Conservation (phyloP, 1,284 basidiomycete genomes). For the Termitomyces sp. region DNA sequence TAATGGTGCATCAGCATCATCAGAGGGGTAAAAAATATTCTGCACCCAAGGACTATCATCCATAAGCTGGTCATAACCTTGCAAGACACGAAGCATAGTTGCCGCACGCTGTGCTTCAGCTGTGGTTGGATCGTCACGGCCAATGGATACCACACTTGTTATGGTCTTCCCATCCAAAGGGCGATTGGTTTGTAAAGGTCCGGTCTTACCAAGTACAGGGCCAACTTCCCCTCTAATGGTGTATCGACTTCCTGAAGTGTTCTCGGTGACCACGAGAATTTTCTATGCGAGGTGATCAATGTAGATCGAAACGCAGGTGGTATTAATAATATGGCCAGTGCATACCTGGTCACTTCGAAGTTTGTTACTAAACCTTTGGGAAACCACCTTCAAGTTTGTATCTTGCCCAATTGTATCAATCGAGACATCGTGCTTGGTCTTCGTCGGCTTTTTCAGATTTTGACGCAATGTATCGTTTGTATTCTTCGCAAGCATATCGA, state of each 20-base stretch:
- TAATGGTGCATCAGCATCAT: conserved; percentile 23
- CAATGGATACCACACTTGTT: conserved; percentile 38
- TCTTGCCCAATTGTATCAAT: conserved; percentile 20
- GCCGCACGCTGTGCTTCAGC: conserved; percentile 45
- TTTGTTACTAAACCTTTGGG: conserved; percentile 39
- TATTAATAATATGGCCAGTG: background rate
- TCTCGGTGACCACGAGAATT: conserved; percentile 23
- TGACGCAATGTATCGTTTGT: conserved; percentile 44
- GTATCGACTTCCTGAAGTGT: conserved; percentile 20
- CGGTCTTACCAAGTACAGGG: conserved; percentile 18
- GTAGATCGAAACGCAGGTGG: background rate
- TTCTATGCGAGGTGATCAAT: conserved; percentile 19
- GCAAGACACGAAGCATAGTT: conserved; percentile 44
- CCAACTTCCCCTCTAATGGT: conserved; percentile 22
- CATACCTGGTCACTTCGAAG: conserved; percentile 31
- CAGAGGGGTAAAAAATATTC: conserved; percentile 45
- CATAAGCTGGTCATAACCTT: conserved; percentile 38
- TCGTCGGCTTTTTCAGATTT: conserved; percentile 40
- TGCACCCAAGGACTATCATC: conserved; percentile 52
- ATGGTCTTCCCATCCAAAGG: conserved; percentile 22
- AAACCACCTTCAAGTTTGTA: conserved; percentile 23
- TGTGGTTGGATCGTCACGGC: conserved; percentile 46
- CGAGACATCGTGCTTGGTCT: conserved; percentile 35
- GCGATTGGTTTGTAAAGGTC: conserved; percentile 19
- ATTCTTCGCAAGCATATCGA: conserved; percentile 45